Conservation (phyloP, 106 monocot genomes). For the Gastrodia elata region DNA sequence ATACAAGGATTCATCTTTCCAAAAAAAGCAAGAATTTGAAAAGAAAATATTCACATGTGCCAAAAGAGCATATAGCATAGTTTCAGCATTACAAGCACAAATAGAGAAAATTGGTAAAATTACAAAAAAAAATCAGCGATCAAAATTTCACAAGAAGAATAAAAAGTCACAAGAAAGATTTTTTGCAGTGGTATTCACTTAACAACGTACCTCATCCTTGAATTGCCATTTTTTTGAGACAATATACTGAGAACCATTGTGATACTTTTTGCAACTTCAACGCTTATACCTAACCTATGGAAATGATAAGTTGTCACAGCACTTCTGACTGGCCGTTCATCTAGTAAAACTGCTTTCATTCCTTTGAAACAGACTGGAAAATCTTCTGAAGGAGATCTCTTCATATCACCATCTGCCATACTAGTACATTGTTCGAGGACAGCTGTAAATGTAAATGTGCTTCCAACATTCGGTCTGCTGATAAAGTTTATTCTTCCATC, state of each 20-base stretch:
- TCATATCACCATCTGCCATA: slow-evolving; percentile 14
- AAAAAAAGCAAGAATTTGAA: neutral
- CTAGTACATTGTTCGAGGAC: slow-evolving; percentile 35
- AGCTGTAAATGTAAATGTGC: slow-evolving; percentile 90
- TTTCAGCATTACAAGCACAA: neutral
- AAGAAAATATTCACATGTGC: neutral
- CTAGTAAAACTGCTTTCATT: slow-evolving; percentile 50
- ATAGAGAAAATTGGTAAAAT: neutral
- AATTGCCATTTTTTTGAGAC: slow-evolving; percentile 45
- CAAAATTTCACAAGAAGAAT: neutral
- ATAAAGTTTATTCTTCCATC: slow-evolving; percentile 71
- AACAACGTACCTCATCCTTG: slow-evolving; percentile 30
- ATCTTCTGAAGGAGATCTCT: slow-evolving; percentile 40
- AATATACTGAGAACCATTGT: slow-evolving; percentile 29
- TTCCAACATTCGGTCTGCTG: slow-evolving; percentile 68
- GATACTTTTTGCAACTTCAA: slow-evolving; percentile 36
- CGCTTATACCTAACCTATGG: slow-evolving; percentile 58
- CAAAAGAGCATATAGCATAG: no score
- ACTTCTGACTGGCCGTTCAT: slow-evolving; percentile 65
- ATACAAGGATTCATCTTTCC: no score
- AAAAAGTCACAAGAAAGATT: slow-evolving; percentile 1
- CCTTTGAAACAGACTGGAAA: slow-evolving; percentile 60
- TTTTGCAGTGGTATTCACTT: neutral
- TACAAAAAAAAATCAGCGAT: neutral
- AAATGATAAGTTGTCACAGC: slow-evolving; percentile 83